These are phyloP conservation scores for Cucurbitaria berberidis DNA, from an alignment of 2,329 filamentous ascomycete genomes.

Conservation along the genomic window DNA sequence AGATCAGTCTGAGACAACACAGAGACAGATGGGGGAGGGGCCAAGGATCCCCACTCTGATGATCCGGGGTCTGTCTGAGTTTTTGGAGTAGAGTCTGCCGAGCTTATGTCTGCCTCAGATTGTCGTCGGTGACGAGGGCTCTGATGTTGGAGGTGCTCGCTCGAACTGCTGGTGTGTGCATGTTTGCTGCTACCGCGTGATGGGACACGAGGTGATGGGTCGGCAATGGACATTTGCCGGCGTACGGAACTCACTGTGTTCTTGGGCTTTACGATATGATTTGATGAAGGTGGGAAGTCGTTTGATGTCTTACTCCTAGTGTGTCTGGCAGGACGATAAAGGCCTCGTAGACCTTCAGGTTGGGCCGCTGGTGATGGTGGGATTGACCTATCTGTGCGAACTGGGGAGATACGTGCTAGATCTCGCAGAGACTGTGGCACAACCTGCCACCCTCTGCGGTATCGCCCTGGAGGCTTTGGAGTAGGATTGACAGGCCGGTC, in stretches of 20 bases:
- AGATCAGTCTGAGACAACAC: constrained; percentile 22
- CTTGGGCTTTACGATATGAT: constrained; percentile 14
- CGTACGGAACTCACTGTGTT: constrained; percentile 4
- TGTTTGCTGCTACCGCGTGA: constrained; percentile 24
- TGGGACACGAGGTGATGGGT: constrained; percentile 16
- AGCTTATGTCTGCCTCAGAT: constrained; percentile 8
- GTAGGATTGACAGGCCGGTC: constrained; percentile 5
- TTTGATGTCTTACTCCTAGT: constrained; percentile 12
- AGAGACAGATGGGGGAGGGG: constrained; percentile 17
- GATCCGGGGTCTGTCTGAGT: constrained; percentile 5
- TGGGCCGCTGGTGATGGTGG: constrained; percentile 22
- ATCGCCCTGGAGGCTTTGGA: constrained; percentile 13
- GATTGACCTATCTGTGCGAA: constrained; percentile 9
- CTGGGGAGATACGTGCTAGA: constrained; percentile 14
- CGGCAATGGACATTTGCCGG: constrained; percentile 13
- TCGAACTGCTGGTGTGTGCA: constrained; percentile 16
- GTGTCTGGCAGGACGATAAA: constrained; percentile 22
- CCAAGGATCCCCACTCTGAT: constrained; percentile 24
- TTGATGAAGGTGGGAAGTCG: constrained; percentile 21
- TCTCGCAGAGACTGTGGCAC: constrained; percentile 16
- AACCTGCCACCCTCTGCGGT: constrained; percentile 8
- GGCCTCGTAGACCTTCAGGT: constrained; percentile 27
- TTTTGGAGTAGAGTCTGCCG: background rate
- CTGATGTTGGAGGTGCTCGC: constrained; percentile 20
- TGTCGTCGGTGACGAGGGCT: constrained; percentile 19